Conservation (phyloP, 805 yeast genomes). For the Yarrowia sp. region DNA sequence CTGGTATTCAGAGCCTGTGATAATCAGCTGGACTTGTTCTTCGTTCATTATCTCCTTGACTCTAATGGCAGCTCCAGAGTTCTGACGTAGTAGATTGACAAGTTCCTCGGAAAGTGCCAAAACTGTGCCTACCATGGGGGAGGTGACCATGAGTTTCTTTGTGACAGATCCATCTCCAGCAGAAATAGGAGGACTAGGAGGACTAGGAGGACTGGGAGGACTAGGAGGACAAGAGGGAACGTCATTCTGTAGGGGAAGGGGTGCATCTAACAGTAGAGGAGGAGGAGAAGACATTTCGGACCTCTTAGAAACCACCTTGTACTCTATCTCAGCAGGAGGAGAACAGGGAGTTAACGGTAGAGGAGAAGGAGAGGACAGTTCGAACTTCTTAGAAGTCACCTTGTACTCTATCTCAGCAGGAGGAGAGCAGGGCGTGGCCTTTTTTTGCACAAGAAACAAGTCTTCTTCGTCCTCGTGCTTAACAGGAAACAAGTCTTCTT, state of each 20-base stretch:
- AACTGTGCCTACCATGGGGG: constrained; percentile 1
- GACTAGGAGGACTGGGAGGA: too few relatives aligned
- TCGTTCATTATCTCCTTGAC: constrained; percentile 14
- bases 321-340: too few relatives aligned
- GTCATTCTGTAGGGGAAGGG: too few relatives aligned
- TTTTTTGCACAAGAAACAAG: too few relatives aligned
- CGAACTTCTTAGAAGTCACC: background rate
- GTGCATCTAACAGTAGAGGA: too few relatives aligned
- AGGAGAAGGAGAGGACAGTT: background rate
- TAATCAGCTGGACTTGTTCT: background rate
- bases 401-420: background rate
- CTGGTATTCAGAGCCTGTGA: constrained; percentile 5
- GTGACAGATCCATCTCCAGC: background rate
- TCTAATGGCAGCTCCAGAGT: constrained; percentile 15
- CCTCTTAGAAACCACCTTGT: too few relatives aligned
- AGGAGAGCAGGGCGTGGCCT: background rate
- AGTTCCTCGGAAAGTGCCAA: constrained; percentile 4
- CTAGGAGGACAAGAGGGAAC: too few relatives aligned
- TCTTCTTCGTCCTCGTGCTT: background rate
- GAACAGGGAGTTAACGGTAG: too few relatives aligned
- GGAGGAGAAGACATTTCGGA: too few relatives aligned
- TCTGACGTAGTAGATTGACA: constrained; percentile 14
- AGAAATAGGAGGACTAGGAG: background rate
- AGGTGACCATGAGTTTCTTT: constrained; percentile 2
- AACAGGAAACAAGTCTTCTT: background rate